Conservation (phyloP, 805 yeast species). For the Wickerhamomyces ciferrii region DNA sequence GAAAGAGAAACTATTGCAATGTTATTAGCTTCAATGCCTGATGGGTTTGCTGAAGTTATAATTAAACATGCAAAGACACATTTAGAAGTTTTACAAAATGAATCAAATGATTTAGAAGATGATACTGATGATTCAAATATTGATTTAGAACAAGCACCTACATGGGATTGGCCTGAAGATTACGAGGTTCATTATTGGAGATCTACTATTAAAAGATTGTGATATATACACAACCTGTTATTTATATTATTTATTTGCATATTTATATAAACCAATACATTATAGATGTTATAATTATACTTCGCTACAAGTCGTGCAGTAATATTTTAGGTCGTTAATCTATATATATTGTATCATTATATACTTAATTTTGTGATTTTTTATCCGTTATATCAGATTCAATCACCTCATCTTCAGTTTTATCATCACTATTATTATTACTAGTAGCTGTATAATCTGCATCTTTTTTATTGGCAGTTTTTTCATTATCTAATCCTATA, state of each 20-base stretch:
- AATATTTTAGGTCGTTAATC: no score
- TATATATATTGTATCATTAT: no score
- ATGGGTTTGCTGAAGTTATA: slow-evolving; percentile 27
- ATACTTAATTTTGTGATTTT: neutral
- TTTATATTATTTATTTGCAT: slow-evolving; percentile 1
- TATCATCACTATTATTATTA: neutral
- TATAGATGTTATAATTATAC: no score
- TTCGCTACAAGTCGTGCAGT: no score
- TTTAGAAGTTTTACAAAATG: neutral
- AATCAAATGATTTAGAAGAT: no score
- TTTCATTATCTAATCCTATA: neutral
- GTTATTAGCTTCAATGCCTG: slow-evolving; percentile 26
- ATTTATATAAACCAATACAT: neutral
- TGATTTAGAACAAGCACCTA: neutral
- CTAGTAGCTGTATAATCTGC: neutral
- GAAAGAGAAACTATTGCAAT: slow-evolving; percentile 31
- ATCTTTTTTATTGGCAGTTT: neutral
- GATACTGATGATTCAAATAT: neutral
- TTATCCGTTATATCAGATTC: neutral
- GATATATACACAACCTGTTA: neutral
- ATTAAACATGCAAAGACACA: slow-evolving; percentile 26
- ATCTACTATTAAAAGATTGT: neutral
- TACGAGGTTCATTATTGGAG: slow-evolving; percentile 19
- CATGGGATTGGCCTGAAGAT: slow-evolving; percentile 32
- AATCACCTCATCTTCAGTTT: neutral